Percentiles rank a stretch among this genome's conserved stretches.
Evolutionary conservation across 495 filamentous ascomycete species (phyloP).

Genomic region (Hyaloscypha bicolor): DNA sequence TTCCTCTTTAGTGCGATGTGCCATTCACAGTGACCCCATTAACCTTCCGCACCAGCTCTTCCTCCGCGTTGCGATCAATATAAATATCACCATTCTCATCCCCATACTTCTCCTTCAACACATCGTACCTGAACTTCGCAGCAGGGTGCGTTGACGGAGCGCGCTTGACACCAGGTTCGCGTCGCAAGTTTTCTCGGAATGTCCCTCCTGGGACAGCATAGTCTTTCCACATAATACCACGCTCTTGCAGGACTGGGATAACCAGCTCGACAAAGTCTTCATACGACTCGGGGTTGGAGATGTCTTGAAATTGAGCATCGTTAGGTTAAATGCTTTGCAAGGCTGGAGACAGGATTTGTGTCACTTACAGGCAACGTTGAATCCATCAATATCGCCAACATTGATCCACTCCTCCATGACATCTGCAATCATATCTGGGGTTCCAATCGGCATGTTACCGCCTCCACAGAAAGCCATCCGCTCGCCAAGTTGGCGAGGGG

Average conservation of each 20-base stretch:
- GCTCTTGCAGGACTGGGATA: constrained; percentile 43
- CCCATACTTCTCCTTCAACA: constrained; percentile 24
- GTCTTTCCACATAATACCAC: constrained; percentile 51
- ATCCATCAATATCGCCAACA: constrained; percentile 37
- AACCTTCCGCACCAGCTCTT: no score
- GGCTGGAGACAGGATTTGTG: not conserved
- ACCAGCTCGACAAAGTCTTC: constrained; percentile 49
- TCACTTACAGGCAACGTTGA: constrained; percentile 33
- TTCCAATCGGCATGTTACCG: constrained; percentile 32
- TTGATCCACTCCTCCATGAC: constrained; percentile 33
- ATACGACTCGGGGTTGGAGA: constrained; percentile 46
- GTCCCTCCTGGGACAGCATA: constrained; percentile 51
- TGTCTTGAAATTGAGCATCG: constrained; percentile 21
- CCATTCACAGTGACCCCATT: no score
- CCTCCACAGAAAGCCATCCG: constrained; percentile 33
- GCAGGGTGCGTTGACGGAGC: constrained; percentile 11
- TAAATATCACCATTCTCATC: constrained; percentile 18
- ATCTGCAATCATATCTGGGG: constrained; percentile 33
- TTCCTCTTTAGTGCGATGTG: no score
- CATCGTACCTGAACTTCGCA: constrained; percentile 14
- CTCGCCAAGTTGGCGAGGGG: constrained; percentile 23
- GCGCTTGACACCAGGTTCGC: constrained; percentile 16
- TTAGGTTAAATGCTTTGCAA: not conserved
- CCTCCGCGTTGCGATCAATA: not conserved
- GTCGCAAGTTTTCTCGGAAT: constrained; percentile 53